Percentiles rank a stretch among this genome's conserved stretches.
These are phyloP conservation scores for Coemansia sp. DNA, from an alignment of 192 early-diverging fungal species.

Conservation along the genomic window DNA sequence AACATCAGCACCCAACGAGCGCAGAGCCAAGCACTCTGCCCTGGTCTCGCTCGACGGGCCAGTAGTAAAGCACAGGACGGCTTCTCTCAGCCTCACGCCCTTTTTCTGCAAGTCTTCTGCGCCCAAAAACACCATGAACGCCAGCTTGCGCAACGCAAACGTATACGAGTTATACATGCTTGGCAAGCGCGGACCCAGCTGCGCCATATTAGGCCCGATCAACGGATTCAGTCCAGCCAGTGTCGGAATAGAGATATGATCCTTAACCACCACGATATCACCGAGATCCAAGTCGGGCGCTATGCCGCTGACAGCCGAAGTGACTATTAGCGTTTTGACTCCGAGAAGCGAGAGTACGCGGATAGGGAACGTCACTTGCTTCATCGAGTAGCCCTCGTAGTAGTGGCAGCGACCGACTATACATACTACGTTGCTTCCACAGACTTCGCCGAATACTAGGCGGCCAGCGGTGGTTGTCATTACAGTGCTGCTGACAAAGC, in stretches of 20 bases:
- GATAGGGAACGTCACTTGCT: constrained; percentile 82
- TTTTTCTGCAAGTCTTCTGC: constrained; percentile 32
- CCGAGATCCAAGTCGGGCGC: constrained; percentile 78
- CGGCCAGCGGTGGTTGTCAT: constrained; percentile 36
- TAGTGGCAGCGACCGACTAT: constrained; percentile 91
- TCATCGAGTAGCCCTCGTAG: constrained; percentile 86
- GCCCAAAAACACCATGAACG: constrained; percentile 54
- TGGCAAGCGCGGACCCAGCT: constrained; percentile 87
- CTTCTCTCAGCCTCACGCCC: constrained; percentile 68
- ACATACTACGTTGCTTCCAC: constrained; percentile 71
- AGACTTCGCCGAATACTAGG: constrained; percentile 83
- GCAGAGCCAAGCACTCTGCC: constrained; percentile 78
- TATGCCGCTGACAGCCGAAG: constrained; percentile 85
- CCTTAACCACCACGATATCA: constrained; percentile 79
- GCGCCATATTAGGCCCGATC: constrained; percentile 79
- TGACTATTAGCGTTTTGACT: constrained; percentile 74
- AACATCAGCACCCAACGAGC: constrained; percentile 71
- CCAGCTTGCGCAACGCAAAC: constrained; percentile 71
- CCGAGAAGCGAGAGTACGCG: constrained; percentile 86
- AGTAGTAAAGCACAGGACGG: constrained; percentile 79
- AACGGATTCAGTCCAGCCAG: constrained; percentile 79
- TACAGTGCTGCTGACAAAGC: constrained; percentile 75
- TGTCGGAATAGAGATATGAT: constrained; percentile 79
- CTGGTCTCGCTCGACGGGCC: constrained; percentile 93
- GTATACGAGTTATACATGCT: constrained; percentile 85